Base-by-base conservation (phyloP, 2,329 filamentous ascomycete species). In the Colletotrichum theobromicola region DNA sequence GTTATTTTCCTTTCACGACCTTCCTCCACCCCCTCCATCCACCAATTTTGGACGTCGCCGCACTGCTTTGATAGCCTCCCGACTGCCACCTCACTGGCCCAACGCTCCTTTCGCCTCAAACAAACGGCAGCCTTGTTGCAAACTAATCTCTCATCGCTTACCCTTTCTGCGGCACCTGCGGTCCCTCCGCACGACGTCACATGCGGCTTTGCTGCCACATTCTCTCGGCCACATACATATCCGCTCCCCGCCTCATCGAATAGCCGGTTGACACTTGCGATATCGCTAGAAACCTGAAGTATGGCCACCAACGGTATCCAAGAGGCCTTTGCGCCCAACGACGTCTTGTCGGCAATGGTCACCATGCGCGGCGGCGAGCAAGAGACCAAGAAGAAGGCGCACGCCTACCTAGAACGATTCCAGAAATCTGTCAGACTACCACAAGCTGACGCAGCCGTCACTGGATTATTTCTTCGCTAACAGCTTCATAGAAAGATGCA, bases 351-450 rank as follows among this genome's bases (percentile, higher is more conserved):
- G 79, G 97, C 96, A 77, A 93, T 98, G 85, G 91, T 93, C 82
- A 97, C 96, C 77, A 98, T 99, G 96, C 93, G 95, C 83, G 94
- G 93, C 85, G 94, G 92, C 78, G 92, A 96, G 82, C 91, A 94
- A 81, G 90, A 93, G 78, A 92, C 94, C 82, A 98, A 98, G 88
- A 93, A 94, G 83, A 94, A 95, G 84, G 96, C 95, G 75, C 96
- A 98, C 82, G 93, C 96, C 83, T 99, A 93, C 83, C 89, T 99
- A 75, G 94, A 98, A 86, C 93, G 92, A 79, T 99, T 98, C 86
- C 97, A 99, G 90, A 99, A 99, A 91, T 98, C 97, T 84, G 96
- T 98, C 85, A 79, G 93, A 90, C 30, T 35, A 70, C 84, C 32
- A 13, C 80, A 16, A 63, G 79, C 32, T 24, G 55, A 37, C 5